Percentiles rank a stretch among this genome's conserved stretches.
Evolutionary conservation across 257 asterid genomes (phyloP).

Genomic region (Solanum corneliomulleri): DNA sequence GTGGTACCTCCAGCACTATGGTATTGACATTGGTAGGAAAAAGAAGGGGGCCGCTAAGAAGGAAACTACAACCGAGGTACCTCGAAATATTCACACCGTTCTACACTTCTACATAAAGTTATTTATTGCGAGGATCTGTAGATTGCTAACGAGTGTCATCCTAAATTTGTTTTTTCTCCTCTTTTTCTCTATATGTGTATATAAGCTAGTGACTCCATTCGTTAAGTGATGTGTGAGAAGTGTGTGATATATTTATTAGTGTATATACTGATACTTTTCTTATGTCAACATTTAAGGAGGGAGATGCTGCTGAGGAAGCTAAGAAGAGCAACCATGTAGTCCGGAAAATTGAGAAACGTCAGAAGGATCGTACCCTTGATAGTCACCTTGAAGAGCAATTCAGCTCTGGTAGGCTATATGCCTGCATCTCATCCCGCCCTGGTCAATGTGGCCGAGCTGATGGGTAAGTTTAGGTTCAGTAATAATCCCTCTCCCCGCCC

Average conservation of each 20-base stretch:
- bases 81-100: background rate
- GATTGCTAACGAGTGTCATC: background rate
- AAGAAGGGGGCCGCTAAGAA: slow-evolving; percentile 52
- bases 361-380: slow-evolving; percentile 47
- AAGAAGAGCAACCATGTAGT: slow-evolving; percentile 53
- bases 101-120: background rate
- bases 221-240: background rate
- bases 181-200: background rate
- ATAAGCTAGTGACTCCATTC: background rate
- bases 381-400: slow-evolving; percentile 59
- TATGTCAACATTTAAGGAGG: slow-evolving; percentile 6
- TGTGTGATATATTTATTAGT: background rate
- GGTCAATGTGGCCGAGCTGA: slow-evolving; percentile 68
- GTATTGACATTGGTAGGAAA: slow-evolving; percentile 78
- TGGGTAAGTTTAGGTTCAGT: slow-evolving; percentile 19
- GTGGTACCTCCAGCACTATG: slow-evolving; percentile 77
- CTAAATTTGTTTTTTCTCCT: background rate
- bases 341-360: slow-evolving; percentile 53
- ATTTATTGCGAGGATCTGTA: background rate
- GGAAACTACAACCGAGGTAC: slow-evolving; percentile 22
- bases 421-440: slow-evolving; percentile 53
- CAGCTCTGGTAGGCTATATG: slow-evolving; percentile 42
- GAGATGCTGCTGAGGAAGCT: slow-evolving; percentile 32
- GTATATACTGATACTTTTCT: background rate
- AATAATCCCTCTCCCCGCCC: background rate